Conservation (phyloP, 164 flowering plant genomes). For the Taxillus chinensis region DNA sequence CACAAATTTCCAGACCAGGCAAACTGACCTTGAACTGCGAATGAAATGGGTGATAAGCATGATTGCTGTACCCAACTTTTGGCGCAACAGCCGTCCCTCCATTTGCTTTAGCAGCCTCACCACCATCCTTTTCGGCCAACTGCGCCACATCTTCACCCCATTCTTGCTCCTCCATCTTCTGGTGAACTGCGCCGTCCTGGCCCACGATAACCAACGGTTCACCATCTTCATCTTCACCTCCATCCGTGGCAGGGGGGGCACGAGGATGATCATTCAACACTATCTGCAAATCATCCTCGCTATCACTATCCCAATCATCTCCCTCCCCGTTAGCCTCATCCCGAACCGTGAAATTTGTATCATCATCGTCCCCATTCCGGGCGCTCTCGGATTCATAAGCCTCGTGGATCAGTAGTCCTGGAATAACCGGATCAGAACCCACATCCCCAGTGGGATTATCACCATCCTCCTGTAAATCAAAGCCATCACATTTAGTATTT, state of each 20-base stretch:
- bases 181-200: constrained; percentile 39
- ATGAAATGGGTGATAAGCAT: constrained; percentile 74
- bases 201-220: constrained; percentile 69
- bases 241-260: constrained; percentile 31
- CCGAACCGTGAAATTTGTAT: constrained; percentile 1
- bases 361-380: constrained; percentile 3
- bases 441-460: constrained; percentile 16
- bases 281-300: constrained; percentile 95
- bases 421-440: constrained; percentile 42
- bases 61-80: constrained; percentile 60
- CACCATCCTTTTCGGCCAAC: constrained; percentile 41
- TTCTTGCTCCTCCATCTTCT: constrained; percentile 47
- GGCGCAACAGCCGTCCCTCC: constrained; percentile 36
- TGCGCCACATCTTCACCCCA: constrained; percentile 61
- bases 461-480: constrained; percentile 24
- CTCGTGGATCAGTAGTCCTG: constrained; percentile 33
- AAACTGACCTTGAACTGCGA: constrained; percentile 98
- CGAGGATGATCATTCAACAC: constrained; percentile 62
- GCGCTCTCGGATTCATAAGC: constrained; percentile 11
- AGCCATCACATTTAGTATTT: constrained; percentile 15
- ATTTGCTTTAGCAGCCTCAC: constrained; percentile 37
- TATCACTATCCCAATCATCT: constrained; percentile 89
- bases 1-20: constrained; percentile 11
- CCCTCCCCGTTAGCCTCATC: constrained; percentile 18
- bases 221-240: constrained; percentile 61